A percentile compares a stretch with the other conserved stretches of the same genome.
These are phyloP conservation scores for Paecilomyces dactylethromorphus DNA, from an alignment of 2,329 filamentous ascomycete species.

Conservation along the genomic window DNA sequence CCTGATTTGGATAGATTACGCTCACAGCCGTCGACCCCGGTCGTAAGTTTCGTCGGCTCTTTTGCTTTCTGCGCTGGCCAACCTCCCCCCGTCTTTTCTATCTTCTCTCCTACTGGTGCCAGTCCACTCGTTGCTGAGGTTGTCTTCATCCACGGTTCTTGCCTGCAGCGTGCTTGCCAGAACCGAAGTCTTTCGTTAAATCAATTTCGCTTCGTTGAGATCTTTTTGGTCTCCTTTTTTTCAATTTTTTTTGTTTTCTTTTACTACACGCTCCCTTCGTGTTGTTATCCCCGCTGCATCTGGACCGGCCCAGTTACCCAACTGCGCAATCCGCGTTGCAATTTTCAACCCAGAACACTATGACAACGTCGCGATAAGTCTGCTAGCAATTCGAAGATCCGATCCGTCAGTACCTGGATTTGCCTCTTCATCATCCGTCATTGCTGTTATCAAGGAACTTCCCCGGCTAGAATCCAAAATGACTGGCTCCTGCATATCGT, in stretches of 20 bases:
- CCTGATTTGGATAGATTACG: not conserved
- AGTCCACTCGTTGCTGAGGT: not conserved
- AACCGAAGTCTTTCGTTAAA: slow-evolving; percentile 5
- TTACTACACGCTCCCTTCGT: slow-evolving; percentile 1
- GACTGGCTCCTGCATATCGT: slow-evolving; percentile 54
- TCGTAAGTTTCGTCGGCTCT: not conserved
- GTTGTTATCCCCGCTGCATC: not conserved
- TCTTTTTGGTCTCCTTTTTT: slow-evolving; percentile 2
- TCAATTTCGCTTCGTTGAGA: not conserved
- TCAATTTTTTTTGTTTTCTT: not conserved
- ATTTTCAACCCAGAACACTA: not conserved
- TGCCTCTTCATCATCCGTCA: not conserved
- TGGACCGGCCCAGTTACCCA: not conserved
- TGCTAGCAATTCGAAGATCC: not conserved
- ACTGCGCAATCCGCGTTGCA: not conserved
- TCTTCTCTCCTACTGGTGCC: not conserved
- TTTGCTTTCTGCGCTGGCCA: slow-evolving; percentile 1
- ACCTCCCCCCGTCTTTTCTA: not conserved
- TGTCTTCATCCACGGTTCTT: slow-evolving; percentile 1
- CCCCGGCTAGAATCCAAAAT: slow-evolving; percentile 16
- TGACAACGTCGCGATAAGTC: not conserved
- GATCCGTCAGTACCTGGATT: not conserved
- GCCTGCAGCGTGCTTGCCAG: not conserved
- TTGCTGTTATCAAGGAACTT: not conserved
- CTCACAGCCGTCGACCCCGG: not conserved